Conservation (phyloP, 768 basidiomycete species). For the Phanerochaete sordida region DNA sequence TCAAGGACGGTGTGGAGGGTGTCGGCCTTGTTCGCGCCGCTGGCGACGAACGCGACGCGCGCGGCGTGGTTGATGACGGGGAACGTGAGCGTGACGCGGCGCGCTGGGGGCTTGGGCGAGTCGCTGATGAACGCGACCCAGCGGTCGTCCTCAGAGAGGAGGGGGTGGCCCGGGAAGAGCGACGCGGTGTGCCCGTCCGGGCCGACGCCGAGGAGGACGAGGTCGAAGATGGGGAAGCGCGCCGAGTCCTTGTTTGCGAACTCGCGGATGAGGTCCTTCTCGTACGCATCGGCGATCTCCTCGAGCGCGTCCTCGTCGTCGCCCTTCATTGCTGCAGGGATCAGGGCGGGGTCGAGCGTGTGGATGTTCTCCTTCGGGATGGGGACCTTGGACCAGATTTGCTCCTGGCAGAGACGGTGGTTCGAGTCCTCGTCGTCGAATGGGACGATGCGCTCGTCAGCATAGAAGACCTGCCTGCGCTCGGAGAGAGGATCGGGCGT, state of each 20-base stretch:
- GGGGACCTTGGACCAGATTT: conserved; percentile 80
- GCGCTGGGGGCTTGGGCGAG: conserved; percentile 89
- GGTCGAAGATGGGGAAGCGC: conserved; percentile 95
- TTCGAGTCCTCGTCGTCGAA: conserved; percentile 93
- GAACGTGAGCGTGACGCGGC: conserved; percentile 88
- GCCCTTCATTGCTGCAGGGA: conserved; percentile 49
- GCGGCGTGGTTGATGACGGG: conserved; percentile 89
- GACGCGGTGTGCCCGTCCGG: conserved; percentile 98
- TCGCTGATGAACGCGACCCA: conserved; percentile 96
- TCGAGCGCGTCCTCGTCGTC: conserved; percentile 32
- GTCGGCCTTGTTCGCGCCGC: conserved; percentile 80
- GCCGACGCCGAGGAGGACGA: conserved; percentile 95
- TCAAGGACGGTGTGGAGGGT: conserved; percentile 74
- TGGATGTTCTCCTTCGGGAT: conserved; percentile 79
- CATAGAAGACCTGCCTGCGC: conserved; percentile 93
- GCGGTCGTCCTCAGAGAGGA: conserved; percentile 81
- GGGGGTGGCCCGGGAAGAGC: conserved; percentile 89
- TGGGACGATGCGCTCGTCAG: conserved; percentile 93
- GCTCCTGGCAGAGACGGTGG: conserved; percentile 67
- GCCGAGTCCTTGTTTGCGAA: conserved; percentile 94
- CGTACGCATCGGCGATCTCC: conserved; percentile 78
- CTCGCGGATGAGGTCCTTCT: conserved; percentile 79
- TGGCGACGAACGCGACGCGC: conserved; percentile 85
- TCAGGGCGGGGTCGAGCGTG: conserved; percentile 64
- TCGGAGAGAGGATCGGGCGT: neutral